Evolutionary conservation across 139 green algal species (phyloP).

Genomic region (Tetraselmis chui): DNA sequence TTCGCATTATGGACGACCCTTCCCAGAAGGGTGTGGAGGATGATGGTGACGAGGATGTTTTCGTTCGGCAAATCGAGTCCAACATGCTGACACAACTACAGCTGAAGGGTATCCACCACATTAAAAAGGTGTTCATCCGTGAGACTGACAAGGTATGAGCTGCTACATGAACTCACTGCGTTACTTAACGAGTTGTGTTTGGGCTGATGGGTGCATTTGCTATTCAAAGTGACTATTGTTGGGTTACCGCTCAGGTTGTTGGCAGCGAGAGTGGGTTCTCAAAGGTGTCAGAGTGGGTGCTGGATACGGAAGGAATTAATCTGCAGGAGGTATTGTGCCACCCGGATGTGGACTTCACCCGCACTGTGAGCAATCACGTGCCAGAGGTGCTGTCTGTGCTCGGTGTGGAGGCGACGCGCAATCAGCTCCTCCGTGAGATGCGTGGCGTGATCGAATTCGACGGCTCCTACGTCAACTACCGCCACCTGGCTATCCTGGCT

Average conservation of each 20-base stretch:
- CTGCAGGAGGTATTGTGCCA: constrained; percentile 83
- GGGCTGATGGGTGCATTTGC: no score
- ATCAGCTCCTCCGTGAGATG: constrained; percentile 88
- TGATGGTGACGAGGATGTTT: constrained; percentile 48
- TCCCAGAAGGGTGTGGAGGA: constrained; percentile 28
- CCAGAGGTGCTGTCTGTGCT: constrained; percentile 89
- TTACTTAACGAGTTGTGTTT: no score
- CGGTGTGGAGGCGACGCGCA: constrained; percentile 89
- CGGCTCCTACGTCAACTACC: constrained; percentile 96
- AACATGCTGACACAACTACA: constrained; percentile 66
- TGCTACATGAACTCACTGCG: no score
- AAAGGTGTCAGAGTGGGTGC: constrained; percentile 83
- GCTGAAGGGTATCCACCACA: constrained; percentile 78
- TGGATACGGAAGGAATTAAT: constrained; percentile 97
- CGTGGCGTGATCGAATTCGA: constrained; percentile 98
- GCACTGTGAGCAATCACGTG: constrained; percentile 87
- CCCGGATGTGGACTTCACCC: constrained; percentile 78
- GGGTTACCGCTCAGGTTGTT: neutral
- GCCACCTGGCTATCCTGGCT: constrained; percentile 88
- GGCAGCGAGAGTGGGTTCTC: constrained; percentile 35
- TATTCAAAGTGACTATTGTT: no score
- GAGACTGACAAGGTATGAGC: constrained; percentile 26
- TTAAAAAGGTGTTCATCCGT: constrained; percentile 90
- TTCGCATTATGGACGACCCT: constrained; percentile 50
- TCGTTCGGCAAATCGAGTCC: constrained; percentile 70